phyloP scores from a whole-genome alignment of 2,329 filamentous ascomycete species.

The Microdochium bolleyi region DNA sequence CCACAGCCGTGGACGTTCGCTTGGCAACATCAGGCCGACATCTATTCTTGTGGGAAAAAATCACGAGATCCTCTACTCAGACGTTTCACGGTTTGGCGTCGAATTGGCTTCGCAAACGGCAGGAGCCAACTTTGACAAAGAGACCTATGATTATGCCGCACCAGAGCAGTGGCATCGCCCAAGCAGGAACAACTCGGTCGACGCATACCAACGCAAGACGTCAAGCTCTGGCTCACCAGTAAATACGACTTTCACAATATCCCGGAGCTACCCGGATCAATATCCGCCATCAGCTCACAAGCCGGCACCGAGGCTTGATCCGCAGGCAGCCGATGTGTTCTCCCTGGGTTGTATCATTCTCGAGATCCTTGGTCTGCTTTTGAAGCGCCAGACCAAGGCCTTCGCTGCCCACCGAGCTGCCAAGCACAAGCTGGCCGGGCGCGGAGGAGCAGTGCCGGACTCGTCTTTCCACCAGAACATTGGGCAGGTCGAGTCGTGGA shows the following conservation, averaged over 20 bases:
- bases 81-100: conserved; percentile 43
- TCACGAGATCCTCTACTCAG: conserved; percentile 60
- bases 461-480: conserved; percentile 67
- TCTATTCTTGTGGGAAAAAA: conserved; percentile 59
- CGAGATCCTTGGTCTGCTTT: conserved; percentile 60
- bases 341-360: conserved; percentile 66
- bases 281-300: neutral
- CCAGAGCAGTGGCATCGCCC: conserved; percentile 55
- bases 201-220: conserved; percentile 14
- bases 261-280: conserved; percentile 13
- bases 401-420: conserved; percentile 60
- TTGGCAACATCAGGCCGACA: conserved; percentile 63
- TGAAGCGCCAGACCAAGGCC: conserved; percentile 58
- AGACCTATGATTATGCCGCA: conserved; percentile 65
- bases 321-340: conserved; percentile 61
- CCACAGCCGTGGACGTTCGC: conserved; percentile 55
- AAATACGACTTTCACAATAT: conserved; percentile 27
- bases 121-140: conserved; percentile 48
- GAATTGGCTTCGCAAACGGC: conserved; percentile 12
- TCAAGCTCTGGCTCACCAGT: conserved; percentile 24
- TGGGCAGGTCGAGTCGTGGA: conserved; percentile 62
- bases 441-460: conserved; percentile 56
- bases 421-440: conserved; percentile 51
- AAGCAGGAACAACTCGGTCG: conserved; percentile 21
- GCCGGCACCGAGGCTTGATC: conserved; percentile 24